Conservation (phyloP, 139 green algal genomes). For the Coccomyxa sp. region DNA sequence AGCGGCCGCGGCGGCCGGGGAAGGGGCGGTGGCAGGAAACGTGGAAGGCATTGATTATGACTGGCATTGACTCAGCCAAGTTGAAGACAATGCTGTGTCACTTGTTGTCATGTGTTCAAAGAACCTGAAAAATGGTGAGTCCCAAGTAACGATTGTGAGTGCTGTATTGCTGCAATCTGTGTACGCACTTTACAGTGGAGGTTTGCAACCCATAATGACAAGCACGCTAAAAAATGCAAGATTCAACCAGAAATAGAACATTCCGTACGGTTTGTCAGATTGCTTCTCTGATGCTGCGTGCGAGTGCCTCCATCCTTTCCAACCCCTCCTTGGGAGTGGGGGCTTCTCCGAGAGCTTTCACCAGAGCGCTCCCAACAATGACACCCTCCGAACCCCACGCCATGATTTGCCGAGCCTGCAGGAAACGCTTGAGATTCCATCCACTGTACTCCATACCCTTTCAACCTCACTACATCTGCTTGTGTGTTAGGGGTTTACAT, state of each 20-base stretch:
- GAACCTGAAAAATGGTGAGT: too few relatives aligned
- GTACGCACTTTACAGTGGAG: too few relatives aligned
- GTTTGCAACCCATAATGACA: too few relatives aligned
- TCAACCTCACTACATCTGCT: too few relatives aligned
- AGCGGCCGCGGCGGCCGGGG: conserved; percentile 2
- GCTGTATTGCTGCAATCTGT: too few relatives aligned
- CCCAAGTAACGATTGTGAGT: too few relatives aligned
- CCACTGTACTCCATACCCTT: neutral
- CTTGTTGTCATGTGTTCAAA: too few relatives aligned
- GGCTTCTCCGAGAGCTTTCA: conserved; percentile 78
- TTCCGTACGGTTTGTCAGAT: neutral
- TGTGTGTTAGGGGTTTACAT: neutral
- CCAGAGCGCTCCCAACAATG: conserved; percentile 92
- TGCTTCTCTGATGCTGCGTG: conserved; percentile 33
- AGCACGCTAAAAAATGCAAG: too few relatives aligned
- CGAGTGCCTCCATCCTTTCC: conserved; percentile 52
- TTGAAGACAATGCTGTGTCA: too few relatives aligned
- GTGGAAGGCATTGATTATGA: neutral
- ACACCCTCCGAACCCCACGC: conserved; percentile 95
- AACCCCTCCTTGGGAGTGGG: conserved; percentile 58
- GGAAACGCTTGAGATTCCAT: neutral
- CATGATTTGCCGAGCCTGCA: conserved; percentile 70
- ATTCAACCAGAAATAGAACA: too few relatives aligned
- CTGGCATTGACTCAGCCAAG: neutral
- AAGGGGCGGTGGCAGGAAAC: conserved; percentile 5